Evolutionary conservation across 176 grass and related monocot genomes (phyloP).

Genomic region (Puya raimondii): DNA sequence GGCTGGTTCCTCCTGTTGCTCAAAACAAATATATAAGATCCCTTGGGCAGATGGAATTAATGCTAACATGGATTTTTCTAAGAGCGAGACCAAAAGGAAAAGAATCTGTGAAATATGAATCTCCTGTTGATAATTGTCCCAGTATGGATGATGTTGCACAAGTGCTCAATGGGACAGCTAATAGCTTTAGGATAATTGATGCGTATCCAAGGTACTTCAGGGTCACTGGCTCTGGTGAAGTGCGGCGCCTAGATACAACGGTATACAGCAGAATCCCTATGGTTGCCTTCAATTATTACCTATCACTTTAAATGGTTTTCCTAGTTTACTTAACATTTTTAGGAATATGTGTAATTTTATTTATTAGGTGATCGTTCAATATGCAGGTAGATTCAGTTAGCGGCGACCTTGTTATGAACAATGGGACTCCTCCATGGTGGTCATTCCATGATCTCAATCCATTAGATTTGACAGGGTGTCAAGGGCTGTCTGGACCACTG

Average conservation of each 20-base stretch:
- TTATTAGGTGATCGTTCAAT: constrained; percentile 2
- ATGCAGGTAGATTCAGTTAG: constrained; percentile 66
- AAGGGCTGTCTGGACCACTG: constrained; percentile 71
- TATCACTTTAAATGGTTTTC: neutral
- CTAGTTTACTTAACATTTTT: constrained; percentile 8
- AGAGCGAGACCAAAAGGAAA: constrained; percentile 97
- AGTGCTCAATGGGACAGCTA: constrained; percentile 63
- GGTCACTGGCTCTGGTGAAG: constrained; percentile 95
- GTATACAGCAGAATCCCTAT: constrained; percentile 23
- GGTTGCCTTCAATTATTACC: neutral
- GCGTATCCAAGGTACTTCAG: constrained; percentile 87
- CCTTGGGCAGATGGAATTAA: constrained; percentile 60
- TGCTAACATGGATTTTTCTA: constrained; percentile 79
- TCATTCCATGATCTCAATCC: constrained; percentile 61
- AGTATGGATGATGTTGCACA: constrained; percentile 55
- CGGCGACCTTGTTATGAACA: constrained; percentile 61
- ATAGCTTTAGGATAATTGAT: constrained; percentile 64
- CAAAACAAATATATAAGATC: constrained; percentile 62
- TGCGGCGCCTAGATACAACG: constrained; percentile 60
- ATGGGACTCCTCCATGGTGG: constrained; percentile 77
- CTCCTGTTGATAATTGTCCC: constrained; percentile 35
- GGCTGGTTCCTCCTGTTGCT: constrained; percentile 74
- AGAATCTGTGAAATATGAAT: constrained; percentile 83
- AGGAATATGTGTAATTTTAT: constrained; percentile 3
- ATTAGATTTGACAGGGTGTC: constrained; percentile 55